phyloP scores from a whole-genome alignment of 2,329 filamentous ascomycete species.

The Colletotrichum sp. region DNA sequence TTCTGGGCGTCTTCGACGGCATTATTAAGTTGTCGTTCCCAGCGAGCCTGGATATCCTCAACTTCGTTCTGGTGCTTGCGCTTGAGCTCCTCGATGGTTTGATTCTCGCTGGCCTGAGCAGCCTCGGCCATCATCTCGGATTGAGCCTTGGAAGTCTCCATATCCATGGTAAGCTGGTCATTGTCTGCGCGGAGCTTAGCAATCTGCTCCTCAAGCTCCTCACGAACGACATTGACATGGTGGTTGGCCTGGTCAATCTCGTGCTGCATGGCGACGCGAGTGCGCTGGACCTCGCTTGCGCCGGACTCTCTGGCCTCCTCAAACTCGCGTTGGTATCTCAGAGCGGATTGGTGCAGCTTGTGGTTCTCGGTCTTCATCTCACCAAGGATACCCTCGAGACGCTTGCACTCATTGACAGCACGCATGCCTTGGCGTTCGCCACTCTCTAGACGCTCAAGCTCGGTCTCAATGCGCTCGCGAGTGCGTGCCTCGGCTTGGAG shows the following conservation, averaged over 20 bases:
- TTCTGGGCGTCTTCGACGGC: conserved; percentile 82
- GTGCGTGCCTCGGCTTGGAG: conserved; percentile 77
- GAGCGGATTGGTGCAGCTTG: conserved; percentile 71
- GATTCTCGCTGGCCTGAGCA: conserved; percentile 71
- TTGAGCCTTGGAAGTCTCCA: conserved; percentile 79
- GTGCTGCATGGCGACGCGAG: conserved; percentile 76
- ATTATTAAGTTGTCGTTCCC: conserved; percentile 76
- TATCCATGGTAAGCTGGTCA: conserved; percentile 78
- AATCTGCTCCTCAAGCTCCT: conserved; percentile 83
- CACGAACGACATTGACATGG: conserved; percentile 82
- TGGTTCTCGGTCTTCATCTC: conserved; percentile 71
- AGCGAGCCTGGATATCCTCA: conserved; percentile 77
- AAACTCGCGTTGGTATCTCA: conserved; percentile 80
- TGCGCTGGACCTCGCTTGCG: conserved; percentile 80
- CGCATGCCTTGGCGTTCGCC: conserved; percentile 70
- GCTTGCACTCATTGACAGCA: conserved; percentile 66
- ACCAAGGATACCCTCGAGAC: conserved; percentile 58
- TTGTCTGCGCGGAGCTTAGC: conserved; percentile 74
- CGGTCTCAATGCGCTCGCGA: conserved; percentile 68
- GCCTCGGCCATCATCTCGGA: conserved; percentile 87
- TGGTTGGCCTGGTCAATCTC: conserved; percentile 86
- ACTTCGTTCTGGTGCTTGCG: conserved; percentile 71
- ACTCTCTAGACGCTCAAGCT: conserved; percentile 68
- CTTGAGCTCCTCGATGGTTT: conserved; percentile 53
- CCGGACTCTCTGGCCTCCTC: conserved; percentile 83